Evolutionary conservation across 78 protist genomes (phyloP).

Genomic region (Ministeria vibrans): DNA sequence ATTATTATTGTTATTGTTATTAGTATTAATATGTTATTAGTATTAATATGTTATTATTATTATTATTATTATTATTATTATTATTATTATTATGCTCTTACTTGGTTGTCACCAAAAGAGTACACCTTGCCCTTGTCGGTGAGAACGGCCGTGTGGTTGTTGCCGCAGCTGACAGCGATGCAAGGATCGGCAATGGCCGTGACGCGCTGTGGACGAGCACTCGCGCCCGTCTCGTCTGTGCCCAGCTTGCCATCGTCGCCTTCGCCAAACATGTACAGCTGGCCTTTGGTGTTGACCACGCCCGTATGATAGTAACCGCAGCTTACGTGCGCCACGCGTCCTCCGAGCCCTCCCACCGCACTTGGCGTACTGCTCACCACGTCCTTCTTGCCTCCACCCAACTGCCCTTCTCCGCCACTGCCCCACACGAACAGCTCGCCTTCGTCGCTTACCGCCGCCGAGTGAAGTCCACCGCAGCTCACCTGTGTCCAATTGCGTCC

Average conservation of each 20-base stretch:
- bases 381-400: background rate
- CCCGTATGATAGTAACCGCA: background rate
- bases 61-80: too few relatives aligned
- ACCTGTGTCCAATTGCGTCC: background rate
- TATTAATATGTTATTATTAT: too few relatives aligned
- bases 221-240: background rate
- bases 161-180: background rate
- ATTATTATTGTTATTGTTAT: too few relatives aligned
- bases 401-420: background rate
- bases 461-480: background rate
- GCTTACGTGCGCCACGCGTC: background rate
- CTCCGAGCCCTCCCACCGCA: background rate
- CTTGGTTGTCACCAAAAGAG: background rate
- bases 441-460: background rate
- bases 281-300: background rate
- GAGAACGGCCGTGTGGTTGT: background rate
- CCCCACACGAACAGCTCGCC: conserved; percentile 3
- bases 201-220: too few relatives aligned
- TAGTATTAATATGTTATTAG: too few relatives aligned
- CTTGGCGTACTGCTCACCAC: background rate
- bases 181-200: too few relatives aligned
- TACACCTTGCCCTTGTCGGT: background rate
- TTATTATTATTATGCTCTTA: too few relatives aligned
- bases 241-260: background rate
- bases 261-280: background rate